Percentiles rank a stretch among this genome's conserved stretches.
phyloP scores from a whole-genome alignment of 225 moss, liverwort and hornwort genomes.

The Asterella californica region DNA sequence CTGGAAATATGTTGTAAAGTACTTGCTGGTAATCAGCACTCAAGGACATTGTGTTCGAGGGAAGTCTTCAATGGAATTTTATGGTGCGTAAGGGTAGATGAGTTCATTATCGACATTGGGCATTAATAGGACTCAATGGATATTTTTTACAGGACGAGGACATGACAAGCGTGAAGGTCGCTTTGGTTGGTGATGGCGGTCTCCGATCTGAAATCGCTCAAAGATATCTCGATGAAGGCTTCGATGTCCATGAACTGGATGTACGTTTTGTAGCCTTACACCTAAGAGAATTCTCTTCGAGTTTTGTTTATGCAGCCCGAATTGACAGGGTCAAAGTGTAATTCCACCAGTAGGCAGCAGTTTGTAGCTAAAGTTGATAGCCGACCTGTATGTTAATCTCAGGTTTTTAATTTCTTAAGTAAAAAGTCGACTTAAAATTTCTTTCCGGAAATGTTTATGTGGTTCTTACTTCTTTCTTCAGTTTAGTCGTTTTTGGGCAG shows the following conservation, averaged over 20 bases:
- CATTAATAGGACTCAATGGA: too few relatives aligned
- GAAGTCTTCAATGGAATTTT: background rate
- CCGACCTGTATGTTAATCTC: background rate
- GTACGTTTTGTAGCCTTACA: conserved; percentile 19
- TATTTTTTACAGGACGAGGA: background rate
- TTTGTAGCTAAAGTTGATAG: background rate
- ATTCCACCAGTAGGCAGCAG: background rate
- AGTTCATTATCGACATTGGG: background rate
- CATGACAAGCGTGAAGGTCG: conserved; percentile 12
- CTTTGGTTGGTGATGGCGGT: background rate
- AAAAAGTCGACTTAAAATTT: background rate
- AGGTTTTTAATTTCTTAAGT: background rate
- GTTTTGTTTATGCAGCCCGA: background rate
- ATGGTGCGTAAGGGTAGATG: background rate
- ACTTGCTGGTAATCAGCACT: background rate
- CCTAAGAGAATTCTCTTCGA: background rate
- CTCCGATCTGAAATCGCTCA: background rate
- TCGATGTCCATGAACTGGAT: conserved; percentile 29
- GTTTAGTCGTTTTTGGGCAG: background rate
- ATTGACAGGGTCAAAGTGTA: background rate
- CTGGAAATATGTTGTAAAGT: background rate
- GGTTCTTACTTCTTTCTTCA: background rate
- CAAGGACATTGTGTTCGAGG: background rate
- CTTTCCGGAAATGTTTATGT: background rate
- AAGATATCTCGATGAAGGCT: conserved; percentile 19